Percentiles rank a stretch among this genome's conserved stretches.
These are phyloP conservation scores for Rhinocladiella mackenziei DNA, from an alignment of 2,329 filamentous ascomycete species.

Conservation along the genomic window DNA sequence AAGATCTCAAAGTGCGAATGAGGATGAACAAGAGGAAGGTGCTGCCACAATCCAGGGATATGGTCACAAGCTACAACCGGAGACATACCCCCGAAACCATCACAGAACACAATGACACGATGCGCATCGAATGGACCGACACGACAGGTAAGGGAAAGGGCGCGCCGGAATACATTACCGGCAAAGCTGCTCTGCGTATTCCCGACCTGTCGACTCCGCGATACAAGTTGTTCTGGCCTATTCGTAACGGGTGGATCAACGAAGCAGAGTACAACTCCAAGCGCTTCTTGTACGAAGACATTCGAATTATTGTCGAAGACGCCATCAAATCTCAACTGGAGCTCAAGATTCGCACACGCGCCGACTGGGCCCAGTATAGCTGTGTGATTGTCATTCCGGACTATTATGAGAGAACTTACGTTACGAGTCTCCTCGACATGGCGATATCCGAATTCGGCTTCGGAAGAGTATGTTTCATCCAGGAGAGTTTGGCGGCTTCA, in stretches of 20 bases:
- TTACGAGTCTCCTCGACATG: slow-evolving; percentile 77
- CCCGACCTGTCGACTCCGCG: slow-evolving; percentile 84
- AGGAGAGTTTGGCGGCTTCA: slow-evolving; percentile 90
- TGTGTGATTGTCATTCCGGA: slow-evolving; percentile 98
- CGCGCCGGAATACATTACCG: slow-evolving; percentile 76
- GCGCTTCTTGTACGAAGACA: slow-evolving; percentile 77
- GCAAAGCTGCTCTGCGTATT: slow-evolving; percentile 75
- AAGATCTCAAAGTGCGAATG: slow-evolving; percentile 86
- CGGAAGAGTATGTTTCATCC: slow-evolving; percentile 83
- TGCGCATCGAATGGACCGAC: slow-evolving; percentile 95
- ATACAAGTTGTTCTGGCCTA: slow-evolving; percentile 90
- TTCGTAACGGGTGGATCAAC: slow-evolving; percentile 81
- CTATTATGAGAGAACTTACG: slow-evolving; percentile 90
- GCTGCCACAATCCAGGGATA: slow-evolving; percentile 92
- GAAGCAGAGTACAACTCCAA: slow-evolving; percentile 81
- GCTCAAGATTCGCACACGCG: slow-evolving; percentile 51
- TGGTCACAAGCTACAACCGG: slow-evolving; percentile 91
- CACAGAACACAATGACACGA: slow-evolving; percentile 87
- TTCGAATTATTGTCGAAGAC: slow-evolving; percentile 80
- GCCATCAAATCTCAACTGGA: slow-evolving; percentile 79
- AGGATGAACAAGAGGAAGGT: slow-evolving; percentile 90
- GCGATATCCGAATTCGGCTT: slow-evolving; percentile 89
- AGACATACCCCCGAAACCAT: slow-evolving; percentile 80
- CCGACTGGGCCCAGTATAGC: slow-evolving; percentile 83
- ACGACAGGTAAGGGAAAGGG: slow-evolving; percentile 52